Evolutionary conservation across 768 basidiomycete species (phyloP).

Genomic region (Suillus lakei): DNA sequence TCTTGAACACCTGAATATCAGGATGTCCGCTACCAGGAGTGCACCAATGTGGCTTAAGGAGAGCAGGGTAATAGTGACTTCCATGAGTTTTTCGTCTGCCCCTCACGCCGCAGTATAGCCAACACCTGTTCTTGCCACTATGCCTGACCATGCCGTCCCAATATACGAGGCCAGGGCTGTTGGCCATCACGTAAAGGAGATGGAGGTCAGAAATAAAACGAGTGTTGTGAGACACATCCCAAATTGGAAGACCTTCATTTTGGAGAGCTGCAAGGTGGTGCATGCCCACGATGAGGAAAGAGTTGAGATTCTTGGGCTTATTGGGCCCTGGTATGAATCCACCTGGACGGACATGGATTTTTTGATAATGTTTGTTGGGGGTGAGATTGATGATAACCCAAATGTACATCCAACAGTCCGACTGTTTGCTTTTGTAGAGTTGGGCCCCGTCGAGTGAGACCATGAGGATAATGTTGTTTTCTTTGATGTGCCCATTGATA

Average conservation of each 20-base stretch:
- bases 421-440: slow-evolving; percentile 45
- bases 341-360: slow-evolving; percentile 34
- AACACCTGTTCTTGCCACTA: slow-evolving; percentile 38
- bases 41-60: slow-evolving; percentile 29
- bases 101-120: slow-evolving; percentile 27
- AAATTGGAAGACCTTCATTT: slow-evolving; percentile 35
- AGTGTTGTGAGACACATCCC: slow-evolving; percentile 36
- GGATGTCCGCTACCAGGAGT: slow-evolving; percentile 29
- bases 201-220: background rate
- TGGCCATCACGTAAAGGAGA: slow-evolving; percentile 15
- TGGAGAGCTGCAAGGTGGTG: slow-evolving; percentile 38
- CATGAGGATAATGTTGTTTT: slow-evolving; percentile 39
- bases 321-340: slow-evolving; percentile 39
- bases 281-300: slow-evolving; percentile 37
- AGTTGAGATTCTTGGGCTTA: slow-evolving; percentile 36
- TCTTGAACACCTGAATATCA: slow-evolving; percentile 29
- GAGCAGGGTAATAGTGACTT: slow-evolving; percentile 37
- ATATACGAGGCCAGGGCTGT: slow-evolving; percentile 15
- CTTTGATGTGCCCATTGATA: slow-evolving; percentile 17
- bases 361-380: slow-evolving; percentile 35
- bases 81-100: slow-evolving; percentile 33
- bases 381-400: slow-evolving; percentile 31
- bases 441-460: slow-evolving; percentile 48
- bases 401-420: slow-evolving; percentile 48
- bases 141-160: slow-evolving; percentile 40